Conservation (phyloP, 805 yeast genomes). For the Suhomyces xylopsoci region DNA sequence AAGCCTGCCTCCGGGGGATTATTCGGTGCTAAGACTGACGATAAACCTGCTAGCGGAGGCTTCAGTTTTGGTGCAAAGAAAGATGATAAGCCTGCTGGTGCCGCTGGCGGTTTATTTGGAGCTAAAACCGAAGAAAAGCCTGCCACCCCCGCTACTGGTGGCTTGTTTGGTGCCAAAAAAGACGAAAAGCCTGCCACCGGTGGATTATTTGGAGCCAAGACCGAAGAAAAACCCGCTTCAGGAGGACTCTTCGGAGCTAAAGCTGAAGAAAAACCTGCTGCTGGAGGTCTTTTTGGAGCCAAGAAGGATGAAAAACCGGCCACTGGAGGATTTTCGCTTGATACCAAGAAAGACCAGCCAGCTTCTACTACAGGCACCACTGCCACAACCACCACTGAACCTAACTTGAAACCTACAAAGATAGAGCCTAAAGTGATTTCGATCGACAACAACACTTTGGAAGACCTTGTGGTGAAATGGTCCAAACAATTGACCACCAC, state of each 20-base stretch:
- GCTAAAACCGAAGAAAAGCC: constrained; percentile 1
- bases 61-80: constrained; percentile 9
- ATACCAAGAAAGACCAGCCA: constrained; percentile 7
- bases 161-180: constrained; percentile 4
- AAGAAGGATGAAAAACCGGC: constrained; percentile 12
- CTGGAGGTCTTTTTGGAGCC: constrained; percentile 7
- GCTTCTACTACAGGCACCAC: constrained; percentile 20
- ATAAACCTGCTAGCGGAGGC: constrained; percentile 13
- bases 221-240: constrained; percentile 16
- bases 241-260: constrained; percentile 23
- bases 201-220: constrained; percentile 20
- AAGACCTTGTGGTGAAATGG: constrained; percentile 92
- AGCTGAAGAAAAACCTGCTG: constrained; percentile 4
- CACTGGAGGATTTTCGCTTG: constrained; percentile 13
- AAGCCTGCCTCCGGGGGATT: constrained; percentile 9
- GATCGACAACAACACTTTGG: constrained; percentile 85
- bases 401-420: constrained; percentile 47
- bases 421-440: constrained; percentile 69
- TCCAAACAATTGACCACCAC: constrained; percentile 77
- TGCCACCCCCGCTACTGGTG: constrained; percentile 2
- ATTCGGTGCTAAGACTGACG: constrained; percentile 14
- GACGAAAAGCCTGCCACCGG: constrained; percentile 17
- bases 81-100: constrained; percentile 6
- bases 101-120: constrained; percentile 7
- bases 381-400: constrained; percentile 18